These are phyloP conservation scores for Sabuloglossum arenarium DNA, from an alignment of 495 filamentous ascomycete genomes.

Conservation along the genomic window DNA sequence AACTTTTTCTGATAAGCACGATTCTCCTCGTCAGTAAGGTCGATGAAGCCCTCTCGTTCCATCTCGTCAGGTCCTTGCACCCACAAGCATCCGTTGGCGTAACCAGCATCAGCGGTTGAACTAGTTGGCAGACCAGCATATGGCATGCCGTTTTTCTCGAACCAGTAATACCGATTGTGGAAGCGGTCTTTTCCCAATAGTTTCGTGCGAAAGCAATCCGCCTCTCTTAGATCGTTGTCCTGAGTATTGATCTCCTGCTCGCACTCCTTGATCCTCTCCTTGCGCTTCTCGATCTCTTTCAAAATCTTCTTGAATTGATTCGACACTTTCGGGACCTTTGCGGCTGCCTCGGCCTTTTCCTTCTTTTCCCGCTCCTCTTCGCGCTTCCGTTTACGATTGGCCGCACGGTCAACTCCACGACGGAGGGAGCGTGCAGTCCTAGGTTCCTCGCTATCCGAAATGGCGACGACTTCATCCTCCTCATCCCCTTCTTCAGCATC, in stretches of 20 bases:
- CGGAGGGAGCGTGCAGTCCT: constrained; percentile 49
- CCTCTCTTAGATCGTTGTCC: constrained; percentile 83
- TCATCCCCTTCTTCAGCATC: constrained; percentile 25
- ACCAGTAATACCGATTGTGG: constrained; percentile 98
- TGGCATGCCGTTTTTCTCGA: constrained; percentile 96
- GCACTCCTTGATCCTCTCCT: constrained; percentile 52
- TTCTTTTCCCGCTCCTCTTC: constrained; percentile 63
- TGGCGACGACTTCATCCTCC: constrained; percentile 36
- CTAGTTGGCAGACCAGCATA: constrained; percentile 72
- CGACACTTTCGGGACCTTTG: constrained; percentile 67
- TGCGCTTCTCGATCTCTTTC: constrained; percentile 70
- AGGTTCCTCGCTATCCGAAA: constrained; percentile 35
- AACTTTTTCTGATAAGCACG: constrained; percentile 40
- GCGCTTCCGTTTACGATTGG: constrained; percentile 64
- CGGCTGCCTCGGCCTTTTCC: constrained; percentile 57
- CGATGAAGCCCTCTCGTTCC: constrained; percentile 69
- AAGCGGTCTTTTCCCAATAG: constrained; percentile 84
- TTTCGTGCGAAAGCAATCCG: constrained; percentile 75
- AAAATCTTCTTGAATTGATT: constrained; percentile 69
- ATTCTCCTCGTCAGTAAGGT: constrained; percentile 46
- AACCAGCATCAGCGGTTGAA: constrained; percentile 68
- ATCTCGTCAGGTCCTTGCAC: constrained; percentile 85
- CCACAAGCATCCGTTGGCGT: constrained; percentile 91
- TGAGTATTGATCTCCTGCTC: constrained; percentile 67
- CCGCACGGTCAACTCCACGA: constrained; percentile 53